Conservation (phyloP, 768 basidiomycete genomes). For the Suillus bovinus region DNA sequence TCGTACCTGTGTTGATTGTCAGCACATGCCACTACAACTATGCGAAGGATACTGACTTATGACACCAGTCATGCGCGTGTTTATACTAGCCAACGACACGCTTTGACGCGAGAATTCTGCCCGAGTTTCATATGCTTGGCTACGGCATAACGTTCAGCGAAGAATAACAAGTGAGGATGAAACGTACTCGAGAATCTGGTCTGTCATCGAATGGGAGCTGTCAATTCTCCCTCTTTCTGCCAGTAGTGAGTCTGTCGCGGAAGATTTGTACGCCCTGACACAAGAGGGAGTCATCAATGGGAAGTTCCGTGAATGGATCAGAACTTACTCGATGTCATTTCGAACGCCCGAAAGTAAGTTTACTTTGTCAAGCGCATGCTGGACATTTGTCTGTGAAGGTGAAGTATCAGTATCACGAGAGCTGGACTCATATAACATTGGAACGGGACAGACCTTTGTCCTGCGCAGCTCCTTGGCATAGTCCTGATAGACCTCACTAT, state of each 20-base stretch:
- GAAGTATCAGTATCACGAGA: no score
- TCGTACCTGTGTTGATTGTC: slow-evolving; percentile 54
- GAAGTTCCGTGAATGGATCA: neutral
- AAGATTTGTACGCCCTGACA: slow-evolving; percentile 85
- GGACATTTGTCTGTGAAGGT: slow-evolving; percentile 69
- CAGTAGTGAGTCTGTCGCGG: slow-evolving; percentile 82
- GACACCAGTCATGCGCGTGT: slow-evolving; percentile 80
- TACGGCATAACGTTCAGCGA: slow-evolving; percentile 30
- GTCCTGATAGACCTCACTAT: slow-evolving; percentile 88
- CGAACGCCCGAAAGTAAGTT: slow-evolving; percentile 89
- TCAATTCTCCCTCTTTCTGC: slow-evolving; percentile 90
- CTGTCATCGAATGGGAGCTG: slow-evolving; percentile 92
- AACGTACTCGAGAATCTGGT: slow-evolving; percentile 82
- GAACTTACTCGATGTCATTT: slow-evolving; percentile 89
- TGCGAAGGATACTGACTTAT: slow-evolving; percentile 54
- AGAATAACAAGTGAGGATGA: neutral
- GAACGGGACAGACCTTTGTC: slow-evolving; percentile 63
- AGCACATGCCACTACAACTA: neutral
- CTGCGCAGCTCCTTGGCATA: slow-evolving; percentile 81
- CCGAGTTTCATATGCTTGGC: slow-evolving; percentile 97
- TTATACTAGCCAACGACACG: slow-evolving; percentile 71
- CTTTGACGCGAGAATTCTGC: slow-evolving; percentile 89
- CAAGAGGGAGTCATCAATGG: neutral
- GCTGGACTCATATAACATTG: neutral
- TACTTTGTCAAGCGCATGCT: slow-evolving; percentile 80